A percentile compares a stretch with the other conserved stretches of the same genome.
These are phyloP conservation scores for Pleoardoris graminearum DNA, from an alignment of 2,329 filamentous ascomycete genomes.

Conservation along the genomic window DNA sequence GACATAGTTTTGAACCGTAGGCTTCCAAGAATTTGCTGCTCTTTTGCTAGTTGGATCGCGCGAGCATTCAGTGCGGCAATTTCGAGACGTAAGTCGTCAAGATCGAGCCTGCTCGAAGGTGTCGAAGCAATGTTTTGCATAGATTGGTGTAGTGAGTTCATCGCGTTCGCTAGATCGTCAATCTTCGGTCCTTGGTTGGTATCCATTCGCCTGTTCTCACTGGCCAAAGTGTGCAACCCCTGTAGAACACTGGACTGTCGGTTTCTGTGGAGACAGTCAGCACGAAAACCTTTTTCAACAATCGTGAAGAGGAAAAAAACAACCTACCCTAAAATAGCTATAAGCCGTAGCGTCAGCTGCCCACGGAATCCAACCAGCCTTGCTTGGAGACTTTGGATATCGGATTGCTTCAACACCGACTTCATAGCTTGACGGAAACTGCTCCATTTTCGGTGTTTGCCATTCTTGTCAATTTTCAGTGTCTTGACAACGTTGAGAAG, in stretches of 20 bases:
- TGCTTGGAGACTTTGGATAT: constrained; percentile 1
- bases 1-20: neutral
- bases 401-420: neutral
- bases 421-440: constrained; percentile 6
- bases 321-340: constrained; percentile 1
- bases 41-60: neutral
- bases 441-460: constrained; percentile 3
- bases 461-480: neutral
- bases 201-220: neutral
- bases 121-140: neutral
- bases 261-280: neutral
- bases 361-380: neutral
- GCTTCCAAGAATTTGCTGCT: neutral
- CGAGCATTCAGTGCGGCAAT: neutral
- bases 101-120: neutral
- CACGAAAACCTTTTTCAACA: neutral
- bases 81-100: neutral
- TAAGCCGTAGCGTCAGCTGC: neutral
- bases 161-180: neutral
- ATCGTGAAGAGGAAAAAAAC: neutral
- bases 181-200: neutral
- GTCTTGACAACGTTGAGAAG: neutral
- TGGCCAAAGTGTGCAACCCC: neutral
- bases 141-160: neutral
- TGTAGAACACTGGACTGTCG: neutral